Conservation (phyloP, 345 rosid genomes). For the Pistacia integerrima region DNA sequence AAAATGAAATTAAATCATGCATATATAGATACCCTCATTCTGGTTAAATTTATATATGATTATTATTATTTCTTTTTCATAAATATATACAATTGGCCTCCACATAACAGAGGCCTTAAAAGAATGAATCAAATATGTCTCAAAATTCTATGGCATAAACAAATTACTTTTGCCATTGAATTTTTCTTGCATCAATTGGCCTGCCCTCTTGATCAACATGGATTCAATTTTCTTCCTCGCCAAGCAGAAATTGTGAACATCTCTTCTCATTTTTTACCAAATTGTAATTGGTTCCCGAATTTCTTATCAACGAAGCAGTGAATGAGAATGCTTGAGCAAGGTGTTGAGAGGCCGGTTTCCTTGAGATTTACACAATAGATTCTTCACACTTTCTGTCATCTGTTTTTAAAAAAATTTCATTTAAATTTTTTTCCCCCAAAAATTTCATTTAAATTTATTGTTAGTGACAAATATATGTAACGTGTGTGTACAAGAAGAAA, state of each 20-base stretch:
- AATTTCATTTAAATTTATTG: background rate
- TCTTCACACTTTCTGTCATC: conserved; percentile 63
- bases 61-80: no score
- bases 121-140: background rate
- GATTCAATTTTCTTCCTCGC: background rate
- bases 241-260: background rate
- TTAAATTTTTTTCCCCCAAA: background rate
- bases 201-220: background rate
- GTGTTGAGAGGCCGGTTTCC: conserved; percentile 53
- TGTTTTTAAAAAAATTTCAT: no score
- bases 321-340: conserved; percentile 64
- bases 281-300: background rate
- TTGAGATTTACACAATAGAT: conserved; percentile 54
- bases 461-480: background rate
- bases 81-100: background rate
- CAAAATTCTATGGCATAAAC: background rate
- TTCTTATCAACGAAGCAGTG: conserved; percentile 54
- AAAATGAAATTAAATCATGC: no score
- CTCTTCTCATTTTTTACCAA: background rate
- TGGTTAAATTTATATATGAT: no score
- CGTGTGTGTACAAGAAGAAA: no score
- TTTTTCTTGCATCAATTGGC: no score
- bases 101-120: background rate
- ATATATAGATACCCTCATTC: no score
- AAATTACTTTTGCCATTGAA: background rate